Base-by-base conservation (phyloP, 2,329 filamentous ascomycete genomes). In the Sclerotinia spermophila region DNA sequence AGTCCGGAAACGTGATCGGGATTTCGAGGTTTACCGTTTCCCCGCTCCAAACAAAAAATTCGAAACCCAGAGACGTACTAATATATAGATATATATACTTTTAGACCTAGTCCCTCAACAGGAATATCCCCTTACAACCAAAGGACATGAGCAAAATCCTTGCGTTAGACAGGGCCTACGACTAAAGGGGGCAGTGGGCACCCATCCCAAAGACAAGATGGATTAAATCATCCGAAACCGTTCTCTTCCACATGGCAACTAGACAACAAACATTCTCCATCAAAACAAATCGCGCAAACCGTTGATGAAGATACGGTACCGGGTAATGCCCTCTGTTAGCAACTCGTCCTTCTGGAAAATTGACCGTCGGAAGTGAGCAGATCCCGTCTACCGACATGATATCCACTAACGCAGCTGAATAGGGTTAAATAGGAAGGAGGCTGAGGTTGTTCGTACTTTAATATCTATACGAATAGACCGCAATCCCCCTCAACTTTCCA, bases 321-420 rank as follows among this genome's bases (percentile, higher is more conserved):
- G 48, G 58, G 35, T 38, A 13, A 53, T 53, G 48, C 17, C 48
- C 48, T 17, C 48, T 53, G n/a, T 53, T 27, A 53, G 48, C 48
- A 53, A 53, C n/a, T 53, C n/a, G n/a, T 53, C n/a, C 27, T 27
- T 53, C 24, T 6, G 48, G 48, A 17, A 53, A 53, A 53, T 17
- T 1, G 27, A 53, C n/a, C 48, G n/a, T 15, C 48, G 62, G 62
- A 53, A 66, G 45, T 30, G 42, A 66, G 6, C 24, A 66, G 42
- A 19, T 21, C 38, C 62, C 62, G 62, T 53, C 48, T 66, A 38
- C 62, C 62, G 62, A 65, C 62, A 53, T 65, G 48, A 53, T 7
- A n/a, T 5, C 5, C n/a, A 44, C 58, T 51, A 21, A 24, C 24
- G 15, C 44, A 8, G 42, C 17, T 5, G 24, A n/a, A n/a, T 53